Evolutionary conservation across 257 asterid genomes (phyloP), one percentile per base, ranked within the genome.

Genomic region (Henckelia pumila): DNA sequence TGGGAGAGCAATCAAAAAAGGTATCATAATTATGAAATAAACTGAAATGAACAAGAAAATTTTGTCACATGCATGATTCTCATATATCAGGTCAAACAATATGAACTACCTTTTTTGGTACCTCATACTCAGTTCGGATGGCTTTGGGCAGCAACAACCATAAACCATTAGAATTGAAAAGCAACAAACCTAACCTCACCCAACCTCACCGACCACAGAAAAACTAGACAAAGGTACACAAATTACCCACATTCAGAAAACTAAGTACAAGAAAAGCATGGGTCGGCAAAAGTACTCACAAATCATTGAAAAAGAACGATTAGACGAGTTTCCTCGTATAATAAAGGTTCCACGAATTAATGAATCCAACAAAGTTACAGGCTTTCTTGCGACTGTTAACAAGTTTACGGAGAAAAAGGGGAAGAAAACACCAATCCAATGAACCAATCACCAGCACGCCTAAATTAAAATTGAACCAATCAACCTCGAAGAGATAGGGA

Each of bases 201-300:
- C 30, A 65, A 66, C 66, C 68, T 49, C 69, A 71, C 64, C 79
- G 53, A 66, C 71, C 63, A 64, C 58, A 62, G 16, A 26, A 62
- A 58, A 76, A 44, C 65, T 19, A 66, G 60, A 19, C 47, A 19
- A 64, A 32, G 56, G 10, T 60, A 25, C 11, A 28, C 57, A 16
- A 37, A 11, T 25, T 33, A 64, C 30, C 19, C 70, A 29, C 57
- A 53, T 60, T 56, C 69, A 55, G 40, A 24, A 67, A 56, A 24
- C 13, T 57, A 29, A 47, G 24, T 65, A 44, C 70, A 55, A 29
- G 17, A 67, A 56, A 24, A 61, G 50, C 24, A 59, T 47, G 19
- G 25, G 53, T 50, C 63, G 24, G 13, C 40, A 47, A 47, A 16
- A 47, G 55, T 47, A 16, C 55, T 47, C 19, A 16, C 20, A 47